Percentiles rank a stretch among this genome's conserved stretches.
Evolutionary conservation across 2,329 filamentous ascomycete genomes (phyloP).

Genomic region (Aspergillus nomiae): DNA sequence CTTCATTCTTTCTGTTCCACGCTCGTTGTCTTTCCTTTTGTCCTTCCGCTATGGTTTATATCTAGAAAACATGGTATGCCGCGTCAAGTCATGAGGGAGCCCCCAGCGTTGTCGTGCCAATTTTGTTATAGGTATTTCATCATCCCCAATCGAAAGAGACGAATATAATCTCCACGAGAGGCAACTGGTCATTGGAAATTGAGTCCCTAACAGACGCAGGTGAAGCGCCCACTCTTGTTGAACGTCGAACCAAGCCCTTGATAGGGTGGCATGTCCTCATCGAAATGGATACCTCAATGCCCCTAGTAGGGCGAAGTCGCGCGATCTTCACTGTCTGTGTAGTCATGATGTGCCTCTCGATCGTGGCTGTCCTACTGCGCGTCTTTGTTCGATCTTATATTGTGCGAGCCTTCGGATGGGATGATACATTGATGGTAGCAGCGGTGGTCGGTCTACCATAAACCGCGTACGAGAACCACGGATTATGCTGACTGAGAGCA

Average conservation of each 20-base stretch:
- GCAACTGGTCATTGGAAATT: not conserved
- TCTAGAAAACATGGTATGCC: not conserved
- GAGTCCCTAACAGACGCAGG: not conserved
- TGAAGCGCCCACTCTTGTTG: not conserved
- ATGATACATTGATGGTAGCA: conserved; percentile 26
- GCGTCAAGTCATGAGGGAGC: not conserved
- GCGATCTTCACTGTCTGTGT: conserved; percentile 21
- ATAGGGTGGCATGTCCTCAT: not conserved
- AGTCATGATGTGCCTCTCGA: conserved; percentile 22
- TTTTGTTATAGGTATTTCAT: not conserved
- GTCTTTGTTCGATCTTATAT: conserved; percentile 25
- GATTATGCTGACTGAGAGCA: not conserved
- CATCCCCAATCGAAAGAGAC: not conserved
- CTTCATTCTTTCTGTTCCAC: not conserved
- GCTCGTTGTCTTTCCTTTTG: not conserved
- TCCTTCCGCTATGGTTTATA: not conserved
- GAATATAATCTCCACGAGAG: not conserved
- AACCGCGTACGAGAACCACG: not conserved
- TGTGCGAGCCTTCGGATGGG: conserved; percentile 26
- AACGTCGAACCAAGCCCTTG: not conserved
- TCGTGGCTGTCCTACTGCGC: conserved; percentile 21
- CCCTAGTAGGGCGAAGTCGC: conserved; percentile 21
- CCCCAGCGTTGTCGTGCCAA: not conserved
- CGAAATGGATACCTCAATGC: conserved; percentile 16
- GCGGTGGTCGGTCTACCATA: conserved; percentile 19